A percentile compares a stretch with the other conserved stretches of the same genome.
These are phyloP conservation scores for Erucastrum elatum DNA, from an alignment of 345 rosid genomes.

Conservation along the genomic window DNA sequence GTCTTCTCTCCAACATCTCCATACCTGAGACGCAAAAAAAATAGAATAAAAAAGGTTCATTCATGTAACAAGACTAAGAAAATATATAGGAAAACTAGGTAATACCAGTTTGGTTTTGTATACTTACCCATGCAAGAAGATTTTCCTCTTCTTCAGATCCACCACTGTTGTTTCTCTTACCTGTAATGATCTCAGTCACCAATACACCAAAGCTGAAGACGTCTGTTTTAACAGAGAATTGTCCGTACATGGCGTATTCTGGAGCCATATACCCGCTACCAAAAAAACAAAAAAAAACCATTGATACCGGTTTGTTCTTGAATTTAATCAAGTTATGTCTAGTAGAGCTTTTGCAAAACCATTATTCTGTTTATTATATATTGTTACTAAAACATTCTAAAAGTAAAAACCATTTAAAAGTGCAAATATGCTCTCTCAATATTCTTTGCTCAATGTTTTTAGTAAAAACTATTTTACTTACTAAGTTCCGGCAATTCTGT, in stretches of 20 bases:
- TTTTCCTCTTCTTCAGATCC: not conserved
- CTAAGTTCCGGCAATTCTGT: not conserved
- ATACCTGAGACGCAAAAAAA: not conserved
- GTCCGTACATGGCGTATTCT: not conserved
- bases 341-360: too few species aligned
- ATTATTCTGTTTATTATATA: too few species aligned
- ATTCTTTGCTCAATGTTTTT: too few species aligned
- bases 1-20: not conserved
- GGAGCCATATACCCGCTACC: not conserved
- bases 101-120: not conserved
- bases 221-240: not conserved
- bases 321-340: not conserved
- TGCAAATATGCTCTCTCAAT: not conserved
- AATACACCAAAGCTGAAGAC: not conserved
- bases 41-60: not conserved
- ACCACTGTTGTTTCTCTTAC: not conserved
- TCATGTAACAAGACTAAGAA: not conserved
- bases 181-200: not conserved
- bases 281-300: not conserved
- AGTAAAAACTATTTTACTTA: not conserved
- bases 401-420: not conserved
- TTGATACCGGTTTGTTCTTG: not conserved
- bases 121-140: not conserved
- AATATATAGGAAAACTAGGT: not conserved
- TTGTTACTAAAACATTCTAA: not conserved